Evolutionary conservation across 805 yeast species (phyloP).

Genomic region (Brettanomyces nanus): DNA sequence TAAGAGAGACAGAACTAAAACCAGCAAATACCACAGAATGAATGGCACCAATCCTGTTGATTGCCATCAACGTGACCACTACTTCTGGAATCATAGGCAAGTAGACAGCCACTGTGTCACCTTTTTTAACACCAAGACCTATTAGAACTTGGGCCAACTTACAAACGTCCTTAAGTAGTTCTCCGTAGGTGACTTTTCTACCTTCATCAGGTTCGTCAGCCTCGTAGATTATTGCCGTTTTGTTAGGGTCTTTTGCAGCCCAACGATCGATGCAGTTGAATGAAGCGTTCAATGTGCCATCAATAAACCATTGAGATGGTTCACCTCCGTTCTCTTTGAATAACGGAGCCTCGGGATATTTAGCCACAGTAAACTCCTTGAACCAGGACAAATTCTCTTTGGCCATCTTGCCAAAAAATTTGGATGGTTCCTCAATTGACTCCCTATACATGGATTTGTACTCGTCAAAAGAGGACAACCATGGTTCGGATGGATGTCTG

Average conservation of each 20-base stretch:
- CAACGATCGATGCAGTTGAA: slow-evolving; percentile 80
- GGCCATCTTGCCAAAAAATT: slow-evolving; percentile 51
- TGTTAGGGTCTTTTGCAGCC: slow-evolving; percentile 62
- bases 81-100: slow-evolving; percentile 86
- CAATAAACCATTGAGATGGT: slow-evolving; percentile 65
- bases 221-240: slow-evolving; percentile 70
- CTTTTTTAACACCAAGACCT: slow-evolving; percentile 62
- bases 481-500: slow-evolving; percentile 38
- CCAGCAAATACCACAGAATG: slow-evolving; percentile 87
- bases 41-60: slow-evolving; percentile 72
- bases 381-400: slow-evolving; percentile 42
- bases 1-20: slow-evolving; percentile 62
- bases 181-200: slow-evolving; percentile 55
- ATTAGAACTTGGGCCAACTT: slow-evolving; percentile 63
- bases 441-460: slow-evolving; percentile 43
- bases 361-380: slow-evolving; percentile 39
- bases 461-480: slow-evolving; percentile 39
- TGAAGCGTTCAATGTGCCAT: slow-evolving; percentile 72
- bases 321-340: slow-evolving; percentile 42
- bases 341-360: slow-evolving; percentile 32
- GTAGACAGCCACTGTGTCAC: slow-evolving; percentile 84
- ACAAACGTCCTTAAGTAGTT: slow-evolving; percentile 61
- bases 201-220: slow-evolving; percentile 71
- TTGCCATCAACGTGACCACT: slow-evolving; percentile 65
- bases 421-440: slow-evolving; percentile 46